These are phyloP conservation scores for Favolaschia claudopus DNA, from an alignment of 768 basidiomycete genomes.

Conservation along the genomic window DNA sequence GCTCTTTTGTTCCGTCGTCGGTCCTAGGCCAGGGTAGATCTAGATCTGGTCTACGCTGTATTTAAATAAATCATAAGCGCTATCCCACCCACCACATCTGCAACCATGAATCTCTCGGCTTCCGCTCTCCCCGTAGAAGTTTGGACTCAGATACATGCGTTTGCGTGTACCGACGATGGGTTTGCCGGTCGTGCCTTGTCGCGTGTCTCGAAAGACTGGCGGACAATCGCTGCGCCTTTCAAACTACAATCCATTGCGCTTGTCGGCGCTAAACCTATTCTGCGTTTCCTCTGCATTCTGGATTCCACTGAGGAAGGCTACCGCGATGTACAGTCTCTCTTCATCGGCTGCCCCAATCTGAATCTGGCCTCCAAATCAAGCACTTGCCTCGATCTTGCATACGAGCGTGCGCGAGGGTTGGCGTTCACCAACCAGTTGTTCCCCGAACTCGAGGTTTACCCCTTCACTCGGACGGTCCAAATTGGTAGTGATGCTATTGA, in stretches of 20 bases:
- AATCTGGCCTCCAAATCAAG: background rate
- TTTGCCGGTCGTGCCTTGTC: constrained; percentile 35
- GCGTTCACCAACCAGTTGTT: constrained; percentile 18
- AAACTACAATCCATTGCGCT: constrained; percentile 36
- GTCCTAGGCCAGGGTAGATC: no score
- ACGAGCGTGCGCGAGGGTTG: constrained; percentile 17
- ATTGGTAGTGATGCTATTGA: constrained; percentile 11
- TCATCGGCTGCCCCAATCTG: constrained; percentile 19
- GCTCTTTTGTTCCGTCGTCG: no score
- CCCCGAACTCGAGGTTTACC: constrained; percentile 17
- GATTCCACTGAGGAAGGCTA: constrained; percentile 12
- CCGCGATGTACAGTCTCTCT: constrained; percentile 20
- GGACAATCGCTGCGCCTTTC: constrained; percentile 32
- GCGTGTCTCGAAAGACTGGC: constrained; percentile 38
- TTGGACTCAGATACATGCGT: constrained; percentile 35
- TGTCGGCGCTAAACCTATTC: constrained; percentile 31
- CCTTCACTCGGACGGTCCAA: background rate
- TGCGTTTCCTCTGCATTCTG: constrained; percentile 27
- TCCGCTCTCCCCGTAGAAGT: constrained; percentile 33
- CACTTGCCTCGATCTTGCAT: constrained; percentile 10
- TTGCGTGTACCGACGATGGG: constrained; percentile 40
- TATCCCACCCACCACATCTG: no score
- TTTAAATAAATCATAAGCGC: no score
- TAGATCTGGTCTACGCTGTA: no score
- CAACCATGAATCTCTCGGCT: no score